Evolutionary conservation across 1,284 basidiomycete genomes (phyloP).

Genomic region (Ceratobasidium sp.): DNA sequence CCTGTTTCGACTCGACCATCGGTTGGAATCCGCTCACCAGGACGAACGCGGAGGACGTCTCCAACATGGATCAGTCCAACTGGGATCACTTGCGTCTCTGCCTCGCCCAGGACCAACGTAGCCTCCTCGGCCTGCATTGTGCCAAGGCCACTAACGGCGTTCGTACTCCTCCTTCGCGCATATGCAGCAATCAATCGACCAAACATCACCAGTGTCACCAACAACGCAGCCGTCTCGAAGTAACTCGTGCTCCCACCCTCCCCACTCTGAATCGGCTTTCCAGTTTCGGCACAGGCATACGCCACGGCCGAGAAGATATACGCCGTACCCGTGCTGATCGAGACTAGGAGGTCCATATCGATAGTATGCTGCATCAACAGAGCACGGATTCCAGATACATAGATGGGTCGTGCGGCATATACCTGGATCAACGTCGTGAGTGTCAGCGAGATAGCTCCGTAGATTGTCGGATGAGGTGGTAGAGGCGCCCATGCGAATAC

Average conservation of each 20-base stretch:
- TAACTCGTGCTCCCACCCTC: conserved; percentile 57
- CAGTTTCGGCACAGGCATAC: conserved; percentile 60
- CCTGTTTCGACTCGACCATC: conserved; percentile 62
- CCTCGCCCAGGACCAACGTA: conserved; percentile 56
- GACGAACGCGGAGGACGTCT: conserved; percentile 60
- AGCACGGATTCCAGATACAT: conserved; percentile 59
- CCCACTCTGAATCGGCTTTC: conserved; percentile 57
- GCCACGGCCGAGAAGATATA: conserved; percentile 65
- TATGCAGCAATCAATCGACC: conserved; percentile 62
- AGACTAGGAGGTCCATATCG: conserved; percentile 63
- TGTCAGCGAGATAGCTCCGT: conserved; percentile 60
- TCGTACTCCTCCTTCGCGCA: conserved; percentile 59
- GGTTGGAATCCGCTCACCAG: conserved; percentile 61
- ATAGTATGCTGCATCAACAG: conserved; percentile 61
- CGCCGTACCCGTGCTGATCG: conserved; percentile 62
- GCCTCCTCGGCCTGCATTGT: conserved; percentile 59
- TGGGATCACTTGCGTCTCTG: conserved; percentile 53
- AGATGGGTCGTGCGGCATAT: conserved; percentile 60
- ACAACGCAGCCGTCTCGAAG: conserved; percentile 65
- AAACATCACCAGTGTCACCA: conserved; percentile 64
- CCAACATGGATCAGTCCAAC: conserved; percentile 60
- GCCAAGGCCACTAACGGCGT: conserved; percentile 57
- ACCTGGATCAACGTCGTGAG: conserved; percentile 63
- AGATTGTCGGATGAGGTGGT: conserved; percentile 56
- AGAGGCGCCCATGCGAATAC: conserved; percentile 65